A percentile compares a stretch with the other conserved stretches of the same genome.
phyloP scores from a whole-genome alignment of 108 stramenopile genomes.

The Bacterosira constricta region DNA sequence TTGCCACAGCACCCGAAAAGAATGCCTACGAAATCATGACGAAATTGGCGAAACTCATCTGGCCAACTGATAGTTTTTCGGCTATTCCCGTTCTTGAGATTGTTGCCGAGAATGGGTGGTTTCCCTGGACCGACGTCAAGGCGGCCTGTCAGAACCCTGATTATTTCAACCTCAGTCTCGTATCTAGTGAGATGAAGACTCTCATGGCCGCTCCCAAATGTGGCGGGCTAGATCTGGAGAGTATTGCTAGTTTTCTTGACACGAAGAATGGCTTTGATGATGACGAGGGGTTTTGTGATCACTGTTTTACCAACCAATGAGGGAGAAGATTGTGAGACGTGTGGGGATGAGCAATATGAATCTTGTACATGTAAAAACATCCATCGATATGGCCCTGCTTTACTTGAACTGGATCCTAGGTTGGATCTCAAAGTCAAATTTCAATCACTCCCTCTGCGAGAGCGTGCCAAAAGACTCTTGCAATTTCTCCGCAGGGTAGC shows the following conservation, averaged over 20 bases:
- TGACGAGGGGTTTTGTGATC: constrained; percentile 16
- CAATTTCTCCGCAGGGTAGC: constrained; percentile 4
- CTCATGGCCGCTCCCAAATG: neutral
- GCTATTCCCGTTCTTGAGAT: neutral
- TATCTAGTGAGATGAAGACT: constrained; percentile 11
- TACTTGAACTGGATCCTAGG: constrained; percentile 15
- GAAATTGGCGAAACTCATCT: too few relatives aligned
- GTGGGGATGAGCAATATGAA: too few relatives aligned
- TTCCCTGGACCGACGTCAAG: constrained; percentile 2
- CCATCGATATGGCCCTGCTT: constrained; percentile 6
- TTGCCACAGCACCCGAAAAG: too few relatives aligned
- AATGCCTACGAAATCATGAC: too few relatives aligned
- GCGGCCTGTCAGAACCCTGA: neutral
- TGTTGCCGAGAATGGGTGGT: constrained; percentile 24
- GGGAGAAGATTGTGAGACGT: too few relatives aligned
- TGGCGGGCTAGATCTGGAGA: constrained; percentile 11
- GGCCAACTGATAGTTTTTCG: too few relatives aligned
- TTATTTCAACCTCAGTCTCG: constrained; percentile 18
- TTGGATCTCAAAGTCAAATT: constrained; percentile 4
- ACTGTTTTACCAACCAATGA: constrained; percentile 2
- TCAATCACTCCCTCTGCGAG: neutral
- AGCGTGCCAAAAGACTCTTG: constrained; percentile 5
- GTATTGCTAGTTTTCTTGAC: constrained; percentile 11
- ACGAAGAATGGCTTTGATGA: constrained; percentile 19
- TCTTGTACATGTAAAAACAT: neutral